Conservation (phyloP, 2,329 filamentous ascomycete genomes). For the Fusarium euwallaceae region DNA sequence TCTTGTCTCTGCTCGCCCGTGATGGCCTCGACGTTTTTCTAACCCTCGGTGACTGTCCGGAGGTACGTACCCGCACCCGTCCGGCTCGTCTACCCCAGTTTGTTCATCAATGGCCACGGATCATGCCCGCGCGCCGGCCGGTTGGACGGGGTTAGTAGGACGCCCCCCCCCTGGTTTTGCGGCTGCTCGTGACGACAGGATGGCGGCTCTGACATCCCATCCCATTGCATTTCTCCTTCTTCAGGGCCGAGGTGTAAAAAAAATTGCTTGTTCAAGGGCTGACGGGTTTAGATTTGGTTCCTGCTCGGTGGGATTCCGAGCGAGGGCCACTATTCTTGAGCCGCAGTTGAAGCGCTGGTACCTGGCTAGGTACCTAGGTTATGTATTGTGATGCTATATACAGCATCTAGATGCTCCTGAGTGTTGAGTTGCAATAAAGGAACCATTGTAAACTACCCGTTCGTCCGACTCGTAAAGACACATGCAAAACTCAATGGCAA, state of each 20-base stretch:
- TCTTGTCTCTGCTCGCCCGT: not conserved
- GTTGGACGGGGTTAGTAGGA: slow-evolving; percentile 1
- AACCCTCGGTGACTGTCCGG: slow-evolving; percentile 46
- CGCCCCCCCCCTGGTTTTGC: slow-evolving; percentile 1
- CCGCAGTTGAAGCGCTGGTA: not conserved
- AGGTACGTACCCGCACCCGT: slow-evolving; percentile 37
- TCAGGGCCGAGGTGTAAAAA: slow-evolving; percentile 39
- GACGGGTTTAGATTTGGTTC: slow-evolving; percentile 10
- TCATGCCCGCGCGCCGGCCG: slow-evolving; percentile 24
- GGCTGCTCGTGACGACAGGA: slow-evolving; percentile 34
- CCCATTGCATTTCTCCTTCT: slow-evolving; percentile 3
- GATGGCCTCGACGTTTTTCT: slow-evolving; percentile 15
- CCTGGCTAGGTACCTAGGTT: not conserved
- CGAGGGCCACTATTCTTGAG: slow-evolving; percentile 5
- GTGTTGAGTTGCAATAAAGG: not conserved
- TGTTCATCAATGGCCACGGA: slow-evolving; percentile 16
- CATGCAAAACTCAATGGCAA: not conserved
- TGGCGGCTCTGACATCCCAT: slow-evolving; percentile 18
- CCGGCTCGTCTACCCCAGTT: slow-evolving; percentile 9
- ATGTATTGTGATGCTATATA: not conserved
- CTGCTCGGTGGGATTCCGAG: slow-evolving; percentile 42
- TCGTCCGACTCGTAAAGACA: not conserved
- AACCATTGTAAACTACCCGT: not conserved
- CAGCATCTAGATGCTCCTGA: not conserved
- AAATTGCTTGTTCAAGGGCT: not conserved